phyloP scores from a whole-genome alignment of 345 rosid genomes.

The Citrus reticulata region DNA sequence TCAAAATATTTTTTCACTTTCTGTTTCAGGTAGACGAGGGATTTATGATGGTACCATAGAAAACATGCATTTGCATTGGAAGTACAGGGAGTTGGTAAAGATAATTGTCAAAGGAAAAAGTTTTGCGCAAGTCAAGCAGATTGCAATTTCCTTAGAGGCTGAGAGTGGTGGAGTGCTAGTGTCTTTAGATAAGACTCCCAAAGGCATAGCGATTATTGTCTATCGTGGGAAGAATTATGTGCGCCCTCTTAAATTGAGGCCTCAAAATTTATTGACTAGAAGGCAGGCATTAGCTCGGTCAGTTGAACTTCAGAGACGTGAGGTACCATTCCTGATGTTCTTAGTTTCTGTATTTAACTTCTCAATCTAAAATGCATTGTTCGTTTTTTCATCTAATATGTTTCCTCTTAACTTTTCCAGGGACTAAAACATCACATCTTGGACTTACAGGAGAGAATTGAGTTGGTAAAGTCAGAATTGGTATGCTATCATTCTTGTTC shows the following conservation, averaged over 20 bases:
- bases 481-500: conserved; percentile 28
- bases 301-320: conserved; percentile 89
- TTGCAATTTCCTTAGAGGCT: conserved; percentile 78
- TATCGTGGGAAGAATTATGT: conserved; percentile 90
- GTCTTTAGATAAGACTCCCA: conserved; percentile 69
- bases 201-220: conserved; percentile 72
- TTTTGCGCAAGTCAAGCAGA: conserved; percentile 69
- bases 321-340: conserved; percentile 36
- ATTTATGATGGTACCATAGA: conserved; percentile 83
- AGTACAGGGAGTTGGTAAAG: conserved; percentile 83
- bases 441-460: conserved; percentile 61
- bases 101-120: conserved; percentile 58
- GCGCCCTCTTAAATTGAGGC: conserved; percentile 54
- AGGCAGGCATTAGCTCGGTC: conserved; percentile 82
- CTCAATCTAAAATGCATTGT: not conserved
- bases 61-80: conserved; percentile 96
- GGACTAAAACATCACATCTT: conserved; percentile 71
- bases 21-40: conserved; percentile 66
- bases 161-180: conserved; percentile 92
- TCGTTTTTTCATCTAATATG: conserved; percentile 5
- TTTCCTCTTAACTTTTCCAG: conserved; percentile 38
- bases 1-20: conserved; percentile 1
- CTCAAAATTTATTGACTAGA: conserved; percentile 64
- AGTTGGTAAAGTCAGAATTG: conserved; percentile 48
- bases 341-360: not conserved